phyloP scores from a whole-genome alignment of 78 protist species.

The Corallochytrium limacisporum region DNA sequence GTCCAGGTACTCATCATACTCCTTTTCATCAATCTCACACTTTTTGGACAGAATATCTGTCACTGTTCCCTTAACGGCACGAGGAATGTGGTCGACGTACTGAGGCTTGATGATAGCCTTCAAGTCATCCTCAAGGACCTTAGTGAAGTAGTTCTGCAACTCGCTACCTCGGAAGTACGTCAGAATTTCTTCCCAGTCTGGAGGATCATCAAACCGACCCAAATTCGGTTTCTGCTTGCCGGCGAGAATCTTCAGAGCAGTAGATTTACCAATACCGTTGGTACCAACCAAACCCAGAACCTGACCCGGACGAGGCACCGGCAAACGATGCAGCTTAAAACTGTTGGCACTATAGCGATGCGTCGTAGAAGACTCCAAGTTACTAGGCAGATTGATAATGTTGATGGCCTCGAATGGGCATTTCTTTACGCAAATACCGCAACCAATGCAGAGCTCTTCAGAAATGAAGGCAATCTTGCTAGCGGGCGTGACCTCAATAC shows the following conservation, averaged over 20 bases:
- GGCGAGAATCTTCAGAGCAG: conserved; percentile 94
- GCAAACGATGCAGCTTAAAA: conserved; percentile 97
- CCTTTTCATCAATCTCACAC: conserved; percentile 27
- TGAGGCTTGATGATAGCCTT: conserved; percentile 96
- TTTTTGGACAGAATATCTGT: conserved; percentile 37
- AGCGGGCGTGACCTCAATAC: conserved; percentile 87
- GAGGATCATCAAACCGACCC: conserved; percentile 72
- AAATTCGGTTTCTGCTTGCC: conserved; percentile 96
- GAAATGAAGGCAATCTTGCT: conserved; percentile 77
- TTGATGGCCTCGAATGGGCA: conserved; percentile 98
- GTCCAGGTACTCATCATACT: neutral
- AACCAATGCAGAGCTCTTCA: conserved; percentile 97
- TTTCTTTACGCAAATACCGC: conserved; percentile 96
- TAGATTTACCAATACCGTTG: conserved; percentile 97
- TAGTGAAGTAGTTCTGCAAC: conserved; percentile 90
- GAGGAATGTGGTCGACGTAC: conserved; percentile 95
- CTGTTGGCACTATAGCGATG: conserved; percentile 97
- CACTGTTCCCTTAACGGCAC: conserved; percentile 80
- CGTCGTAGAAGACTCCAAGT: conserved; percentile 71
- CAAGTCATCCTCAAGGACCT: conserved; percentile 83
- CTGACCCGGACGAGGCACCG: conserved; percentile 95
- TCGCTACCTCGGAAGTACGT: conserved; percentile 94
- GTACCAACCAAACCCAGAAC: conserved; percentile 98
- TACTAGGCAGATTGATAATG: conserved; percentile 95
- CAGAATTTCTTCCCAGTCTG: conserved; percentile 97